Evolutionary conservation across 169 alveolate species (phyloP), one percentile per base, ranked within the genome.

Genomic region (Plasmodium falciparum): DNA sequence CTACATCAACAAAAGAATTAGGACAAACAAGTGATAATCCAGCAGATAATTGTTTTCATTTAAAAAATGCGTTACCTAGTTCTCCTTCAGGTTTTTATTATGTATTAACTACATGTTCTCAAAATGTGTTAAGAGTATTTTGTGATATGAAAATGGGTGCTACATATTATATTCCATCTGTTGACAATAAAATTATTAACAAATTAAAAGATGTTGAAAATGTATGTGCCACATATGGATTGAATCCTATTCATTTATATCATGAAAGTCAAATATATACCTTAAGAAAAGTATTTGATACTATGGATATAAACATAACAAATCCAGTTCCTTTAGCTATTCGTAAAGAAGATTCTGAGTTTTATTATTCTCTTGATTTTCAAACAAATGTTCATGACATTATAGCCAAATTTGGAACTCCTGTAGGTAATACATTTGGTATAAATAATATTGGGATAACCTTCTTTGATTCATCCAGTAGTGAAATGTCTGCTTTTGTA

Each of bases 71-170:
- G 20, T 90, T 86, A 58, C 97, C 96, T 61, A 93, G 85, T 24
- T 93, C 95, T 0, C 94, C 96, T 33, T 95, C 97, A 15, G 98
- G 98, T 29, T 97, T 96, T 89, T 97, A 97, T 88, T 94, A 93
- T 86, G 93, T 96, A 29, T 58, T 78, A 45, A 97, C 98, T 20
- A 74, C 94, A 45, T 97, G 98, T 47, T 88, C 97, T 8, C 93
- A 90, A 20, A 91, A 93, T 54, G 93, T 93, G 33, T 61, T 97
- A 45, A 73, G 98, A 69, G 98, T 93, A 15, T 97, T 92, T 93
- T 97, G 98, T 76, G 98, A 97, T 67, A 91, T 95, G 93, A 89
- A 93, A 54, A 89, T 94, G 1, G 97, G 97, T 26, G 94, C 96
- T 20, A 94, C 98, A 11, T 96, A 96, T 75, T 96, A 94, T 78